Evolutionary conservation across 2,329 filamentous ascomycete genomes (phyloP).

Genomic region (Arthrobotrys pseudoclavata): DNA sequence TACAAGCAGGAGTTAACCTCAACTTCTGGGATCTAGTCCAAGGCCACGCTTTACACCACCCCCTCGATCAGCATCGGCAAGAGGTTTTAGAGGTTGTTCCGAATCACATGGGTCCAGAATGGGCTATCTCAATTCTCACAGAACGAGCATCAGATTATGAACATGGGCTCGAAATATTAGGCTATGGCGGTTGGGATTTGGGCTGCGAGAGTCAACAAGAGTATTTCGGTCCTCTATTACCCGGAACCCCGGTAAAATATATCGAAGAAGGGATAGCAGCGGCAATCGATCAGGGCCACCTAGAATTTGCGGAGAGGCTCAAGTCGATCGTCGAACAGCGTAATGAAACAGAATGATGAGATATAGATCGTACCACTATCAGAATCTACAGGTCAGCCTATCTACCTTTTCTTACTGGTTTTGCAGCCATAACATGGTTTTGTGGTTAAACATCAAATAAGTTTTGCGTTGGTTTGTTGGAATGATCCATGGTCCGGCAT

Average conservation of each 20-base stretch:
- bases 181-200: neutral
- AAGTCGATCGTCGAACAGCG: neutral
- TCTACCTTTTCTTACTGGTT: no score
- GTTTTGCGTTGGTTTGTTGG: no score
- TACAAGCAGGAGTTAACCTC: neutral
- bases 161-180: neutral
- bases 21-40: neutral
- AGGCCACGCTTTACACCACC: neutral
- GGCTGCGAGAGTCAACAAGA: neutral
- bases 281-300: neutral
- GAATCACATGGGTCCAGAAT: neutral
- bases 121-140: neutral
- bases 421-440: no score
- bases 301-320: neutral
- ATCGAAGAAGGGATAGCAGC: neutral
- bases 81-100: neutral
- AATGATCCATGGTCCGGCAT: no score
- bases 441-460: no score
- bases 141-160: neutral
- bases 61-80: neutral
- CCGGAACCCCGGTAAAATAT: neutral
- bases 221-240: neutral
- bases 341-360: neutral
- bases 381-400: no score
- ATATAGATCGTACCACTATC: no score